Conservation (phyloP, 73 alveolate genomes). For the Paramecium sonneborni region DNA sequence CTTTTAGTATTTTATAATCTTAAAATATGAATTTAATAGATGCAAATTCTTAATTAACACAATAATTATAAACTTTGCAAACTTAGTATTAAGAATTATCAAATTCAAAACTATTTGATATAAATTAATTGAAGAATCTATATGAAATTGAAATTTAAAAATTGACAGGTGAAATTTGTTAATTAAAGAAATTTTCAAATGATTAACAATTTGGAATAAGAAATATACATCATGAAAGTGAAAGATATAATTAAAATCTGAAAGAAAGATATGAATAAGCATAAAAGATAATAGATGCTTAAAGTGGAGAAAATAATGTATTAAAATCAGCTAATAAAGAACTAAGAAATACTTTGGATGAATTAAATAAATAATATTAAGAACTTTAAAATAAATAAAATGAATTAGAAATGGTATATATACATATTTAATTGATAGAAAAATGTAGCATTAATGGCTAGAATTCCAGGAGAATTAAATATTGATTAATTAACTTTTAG, state of each 20-base stretch:
- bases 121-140: background rate
- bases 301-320: constrained; percentile 1
- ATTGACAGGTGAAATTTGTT: background rate
- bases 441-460: background rate
- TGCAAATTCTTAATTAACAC: background rate
- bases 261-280: background rate
- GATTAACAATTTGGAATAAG: background rate
- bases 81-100: background rate
- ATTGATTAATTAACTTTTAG: background rate
- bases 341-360: background rate
- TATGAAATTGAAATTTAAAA: background rate
- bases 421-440: background rate
- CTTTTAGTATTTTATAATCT: background rate
- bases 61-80: background rate
- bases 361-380: background rate
- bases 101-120: background rate
- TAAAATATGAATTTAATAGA: background rate
- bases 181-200: background rate
- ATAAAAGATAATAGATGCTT: background rate
- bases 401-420: background rate
- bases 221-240: background rate
- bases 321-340: background rate
- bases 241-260: background rate
- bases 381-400: background rate
- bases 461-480: constrained; percentile 17